phyloP scores from a whole-genome alignment of 305 asterid genomes.

The Fraxinus floribunda region DNA sequence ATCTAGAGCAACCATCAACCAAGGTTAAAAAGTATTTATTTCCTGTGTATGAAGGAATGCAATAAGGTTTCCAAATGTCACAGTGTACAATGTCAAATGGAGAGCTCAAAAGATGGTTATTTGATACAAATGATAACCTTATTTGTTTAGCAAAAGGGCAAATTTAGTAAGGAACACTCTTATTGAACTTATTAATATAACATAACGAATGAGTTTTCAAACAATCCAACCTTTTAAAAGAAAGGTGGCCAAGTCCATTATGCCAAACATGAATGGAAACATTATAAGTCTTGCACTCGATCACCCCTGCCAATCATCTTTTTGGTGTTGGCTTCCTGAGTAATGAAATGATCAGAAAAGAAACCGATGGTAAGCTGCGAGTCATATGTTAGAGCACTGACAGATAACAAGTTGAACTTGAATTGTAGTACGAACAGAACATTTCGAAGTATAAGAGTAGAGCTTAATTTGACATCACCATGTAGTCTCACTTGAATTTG shows the following conservation, averaged over 20 bases:
- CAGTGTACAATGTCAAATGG: neutral
- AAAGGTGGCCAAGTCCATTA: neutral
- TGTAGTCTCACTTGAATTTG: neutral
- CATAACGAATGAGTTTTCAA: neutral
- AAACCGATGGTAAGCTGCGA: neutral
- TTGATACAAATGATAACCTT: neutral
- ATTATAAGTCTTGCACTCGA: neutral
- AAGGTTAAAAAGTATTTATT: neutral
- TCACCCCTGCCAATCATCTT: neutral
- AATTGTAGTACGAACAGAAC: neutral
- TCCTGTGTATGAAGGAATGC: neutral
- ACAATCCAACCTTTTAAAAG: neutral
- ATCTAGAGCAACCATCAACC: neutral
- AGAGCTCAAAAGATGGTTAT: neutral
- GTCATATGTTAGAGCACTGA: neutral
- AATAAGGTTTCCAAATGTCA: neutral
- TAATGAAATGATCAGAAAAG: neutral
- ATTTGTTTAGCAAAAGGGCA: neutral
- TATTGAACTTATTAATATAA: too few relatives aligned
- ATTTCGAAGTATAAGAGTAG: neutral
- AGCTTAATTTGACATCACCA: neutral
- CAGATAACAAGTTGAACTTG: neutral
- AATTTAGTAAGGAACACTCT: neutral
- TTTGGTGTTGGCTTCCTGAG: neutral
- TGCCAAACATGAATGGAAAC: neutral